Evolutionary conservation across 441 rosid genomes (phyloP).

Genomic region (Syzygium malaccense): DNA sequence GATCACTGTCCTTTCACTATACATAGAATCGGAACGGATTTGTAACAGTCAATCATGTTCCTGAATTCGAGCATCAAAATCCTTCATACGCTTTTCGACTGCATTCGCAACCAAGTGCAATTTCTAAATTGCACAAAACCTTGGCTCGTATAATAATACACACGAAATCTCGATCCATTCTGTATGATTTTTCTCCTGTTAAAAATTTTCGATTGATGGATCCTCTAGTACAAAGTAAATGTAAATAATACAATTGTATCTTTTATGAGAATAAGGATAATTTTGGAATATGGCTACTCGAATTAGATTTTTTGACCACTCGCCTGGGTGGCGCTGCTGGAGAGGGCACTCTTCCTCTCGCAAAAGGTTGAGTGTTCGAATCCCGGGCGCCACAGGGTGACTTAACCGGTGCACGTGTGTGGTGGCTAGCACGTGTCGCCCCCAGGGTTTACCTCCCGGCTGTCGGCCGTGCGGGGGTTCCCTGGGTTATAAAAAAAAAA

Average conservation of each 20-base stretch:
- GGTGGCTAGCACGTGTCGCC: too few relatives aligned
- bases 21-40: neutral
- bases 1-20: neutral
- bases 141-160: neutral
- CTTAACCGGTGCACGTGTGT: too few relatives aligned
- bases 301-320: neutral
- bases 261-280: neutral
- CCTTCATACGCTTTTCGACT: neutral
- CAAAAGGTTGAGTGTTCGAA: too few relatives aligned
- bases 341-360: too few relatives aligned
- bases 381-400: too few relatives aligned
- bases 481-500: too few relatives aligned
- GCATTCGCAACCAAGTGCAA: neutral
- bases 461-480: too few relatives aligned
- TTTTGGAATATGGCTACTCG: neutral
- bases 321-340: too few relatives aligned
- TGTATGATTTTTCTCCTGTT: neutral
- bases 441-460: too few relatives aligned
- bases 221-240: neutral
- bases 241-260: neutral
- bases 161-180: neutral
- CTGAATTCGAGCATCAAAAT: neutral
- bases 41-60: neutral
- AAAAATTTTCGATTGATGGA: neutral
- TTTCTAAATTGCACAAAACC: neutral